These are phyloP conservation scores for Emmonsia crescens DNA, from an alignment of 2,329 filamentous ascomycete genomes.

Conservation along the genomic window DNA sequence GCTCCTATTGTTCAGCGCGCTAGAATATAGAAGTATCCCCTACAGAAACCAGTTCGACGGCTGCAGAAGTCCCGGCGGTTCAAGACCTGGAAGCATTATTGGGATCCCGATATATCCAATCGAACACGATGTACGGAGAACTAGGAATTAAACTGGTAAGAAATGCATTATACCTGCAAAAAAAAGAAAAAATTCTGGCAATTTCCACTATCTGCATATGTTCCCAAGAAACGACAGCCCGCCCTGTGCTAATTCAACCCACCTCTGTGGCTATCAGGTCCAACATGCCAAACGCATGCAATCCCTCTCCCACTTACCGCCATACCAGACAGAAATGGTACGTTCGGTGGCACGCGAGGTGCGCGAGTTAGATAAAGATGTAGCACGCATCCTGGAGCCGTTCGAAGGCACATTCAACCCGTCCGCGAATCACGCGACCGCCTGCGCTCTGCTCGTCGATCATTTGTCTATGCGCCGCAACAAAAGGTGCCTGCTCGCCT, in stretches of 20 bases:
- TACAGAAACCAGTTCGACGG: background rate
- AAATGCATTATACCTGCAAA: background rate
- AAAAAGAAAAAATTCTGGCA: slow-evolving; percentile 5
- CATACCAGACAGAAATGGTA: slow-evolving; percentile 86
- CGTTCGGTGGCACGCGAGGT: slow-evolving; percentile 83
- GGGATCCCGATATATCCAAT: background rate
- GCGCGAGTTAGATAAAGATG: slow-evolving; percentile 81
- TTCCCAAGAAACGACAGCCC: background rate
- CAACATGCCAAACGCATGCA: slow-evolving; percentile 93
- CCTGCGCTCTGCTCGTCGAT: slow-evolving; percentile 82
- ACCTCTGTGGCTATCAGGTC: slow-evolving; percentile 47
- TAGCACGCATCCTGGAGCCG: slow-evolving; percentile 64
- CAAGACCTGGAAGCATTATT: background rate
- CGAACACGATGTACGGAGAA: slow-evolving; percentile 66
- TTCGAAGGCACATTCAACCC: slow-evolving; percentile 82
- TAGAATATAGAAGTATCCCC: background rate
- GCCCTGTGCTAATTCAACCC: background rate
- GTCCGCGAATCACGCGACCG: slow-evolving; percentile 66
- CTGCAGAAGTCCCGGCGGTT: background rate
- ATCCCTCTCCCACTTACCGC: slow-evolving; percentile 71
- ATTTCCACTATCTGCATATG: background rate
- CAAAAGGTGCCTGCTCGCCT: slow-evolving; percentile 88
- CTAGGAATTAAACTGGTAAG: slow-evolving; percentile 72
- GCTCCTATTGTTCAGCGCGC: background rate
- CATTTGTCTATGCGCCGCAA: slow-evolving; percentile 92